Conservation (phyloP, 2,329 filamentous ascomycete genomes). For the Talaromyces sp. region DNA sequence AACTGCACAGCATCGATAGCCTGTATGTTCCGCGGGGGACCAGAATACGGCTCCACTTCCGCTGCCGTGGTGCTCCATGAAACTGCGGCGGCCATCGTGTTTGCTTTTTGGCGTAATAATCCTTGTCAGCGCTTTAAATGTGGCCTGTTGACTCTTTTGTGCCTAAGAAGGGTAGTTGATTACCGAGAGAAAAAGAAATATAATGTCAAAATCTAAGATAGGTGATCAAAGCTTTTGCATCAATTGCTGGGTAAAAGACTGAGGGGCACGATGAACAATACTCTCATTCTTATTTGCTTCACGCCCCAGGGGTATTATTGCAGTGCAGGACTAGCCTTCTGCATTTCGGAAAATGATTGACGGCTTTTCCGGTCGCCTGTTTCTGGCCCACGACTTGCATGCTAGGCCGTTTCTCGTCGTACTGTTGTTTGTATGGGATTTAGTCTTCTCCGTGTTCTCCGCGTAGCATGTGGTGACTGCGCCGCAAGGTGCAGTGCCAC, state of each 20-base stretch:
- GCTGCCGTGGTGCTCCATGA: background rate
- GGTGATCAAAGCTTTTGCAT: background rate
- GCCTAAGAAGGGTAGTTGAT: background rate
- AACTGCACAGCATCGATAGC: slow-evolving; percentile 27
- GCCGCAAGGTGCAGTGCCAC: background rate
- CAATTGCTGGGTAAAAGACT: background rate
- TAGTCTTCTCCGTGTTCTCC: background rate
- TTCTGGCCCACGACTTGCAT: background rate
- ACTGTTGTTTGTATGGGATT: background rate
- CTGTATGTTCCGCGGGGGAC: slow-evolving; percentile 22
- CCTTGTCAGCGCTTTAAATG: background rate
- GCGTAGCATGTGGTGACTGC: background rate
- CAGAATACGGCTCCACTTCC: slow-evolving; percentile 16
- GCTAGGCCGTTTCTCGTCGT: too few species aligned
- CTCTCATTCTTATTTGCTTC: background rate
- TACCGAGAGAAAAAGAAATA: background rate
- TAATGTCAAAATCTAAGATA: background rate
- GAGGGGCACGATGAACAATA: background rate
- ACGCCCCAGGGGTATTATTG: background rate
- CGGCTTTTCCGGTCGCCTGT: background rate
- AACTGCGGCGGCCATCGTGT: background rate
- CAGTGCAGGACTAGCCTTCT: background rate
- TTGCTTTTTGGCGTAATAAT: background rate
- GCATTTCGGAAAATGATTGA: background rate
- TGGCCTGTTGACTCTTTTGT: background rate